Evolutionary conservation across 768 basidiomycete genomes (phyloP), one percentile per base, ranked within the genome.

Genomic region (Phanerochaete carnosa): DNA sequence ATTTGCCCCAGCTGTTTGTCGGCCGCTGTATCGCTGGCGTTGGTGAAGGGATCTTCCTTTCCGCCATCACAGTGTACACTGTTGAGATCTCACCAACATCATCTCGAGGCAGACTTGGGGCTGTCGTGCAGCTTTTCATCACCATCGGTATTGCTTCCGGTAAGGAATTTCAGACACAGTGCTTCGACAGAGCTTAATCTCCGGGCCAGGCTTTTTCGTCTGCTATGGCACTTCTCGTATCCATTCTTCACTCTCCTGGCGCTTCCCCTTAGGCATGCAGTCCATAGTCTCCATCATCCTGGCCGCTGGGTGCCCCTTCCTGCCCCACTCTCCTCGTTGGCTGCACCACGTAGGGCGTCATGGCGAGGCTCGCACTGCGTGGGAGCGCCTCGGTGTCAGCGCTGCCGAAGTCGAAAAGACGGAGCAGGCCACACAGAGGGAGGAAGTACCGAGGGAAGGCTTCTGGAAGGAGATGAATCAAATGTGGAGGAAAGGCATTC

Each of bases 31-130:
- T 83, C 49, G 76, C 80, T 1, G 82, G 81, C 0, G 62, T 77
- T 1, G 79, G 78, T n/a, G 75, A 81, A 63, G 80, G 80, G 15
- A 67, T 81, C 13, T 79, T 78, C 63, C 70, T 79, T 45, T 77
- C 76, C 1, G 73, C 77, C 7, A 71, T 76, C 55, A 79, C 77
- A 1, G 73, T 75, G 32, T 77, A 77, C 55, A 67, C 72, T 1
- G 73, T 74, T 57, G 79, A 81, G 63, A 77, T 79, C 23, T 73
- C 79, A n/a, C 79, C 79, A 1, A 66, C 73, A 9, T 66, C 70
- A 35, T 72, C 78, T 13, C 75, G 80, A 30, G 79, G 80, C 0
- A 72, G 75, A 7, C 71, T 78, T 15, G 74, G 77, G 23, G 72
- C 75, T 12, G 69, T 74, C 45, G 60, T 79, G 3, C 82, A 82